Conservation (phyloP, 148 eudicot genomes). For the Oxyria digyna region DNA sequence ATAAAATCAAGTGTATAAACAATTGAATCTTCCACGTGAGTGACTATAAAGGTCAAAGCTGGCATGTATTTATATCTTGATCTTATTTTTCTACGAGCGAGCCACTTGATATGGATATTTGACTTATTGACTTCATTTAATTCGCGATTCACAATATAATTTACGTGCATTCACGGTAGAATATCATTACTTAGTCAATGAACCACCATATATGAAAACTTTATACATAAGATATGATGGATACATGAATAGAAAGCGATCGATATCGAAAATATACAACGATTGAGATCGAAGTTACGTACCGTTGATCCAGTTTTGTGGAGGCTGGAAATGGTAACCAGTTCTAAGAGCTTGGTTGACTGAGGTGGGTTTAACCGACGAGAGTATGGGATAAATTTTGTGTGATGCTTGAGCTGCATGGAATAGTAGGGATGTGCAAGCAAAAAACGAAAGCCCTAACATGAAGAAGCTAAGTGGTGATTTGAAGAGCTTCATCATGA, state of each 20-base stretch:
- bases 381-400: not conserved
- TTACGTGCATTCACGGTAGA: too few relatives aligned
- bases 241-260: too few relatives aligned
- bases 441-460: not conserved
- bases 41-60: not conserved
- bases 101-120: not conserved
- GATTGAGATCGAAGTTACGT: not conserved
- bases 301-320: constrained; percentile 34
- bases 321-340: constrained; percentile 36
- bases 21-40: not conserved
- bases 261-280: not conserved
- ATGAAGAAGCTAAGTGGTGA: not conserved
- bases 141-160: not conserved
- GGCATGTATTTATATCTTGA: not conserved
- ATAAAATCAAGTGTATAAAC: not conserved
- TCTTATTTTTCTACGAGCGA: not conserved
- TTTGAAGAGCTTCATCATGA: not conserved
- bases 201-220: too few relatives aligned
- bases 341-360: constrained; percentile 17
- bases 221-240: not conserved
- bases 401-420: not conserved
- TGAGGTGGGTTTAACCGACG: constrained; percentile 7
- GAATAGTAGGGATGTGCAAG: not conserved
- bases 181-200: too few relatives aligned
- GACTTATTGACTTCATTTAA: not conserved